A percentile compares a stretch with the other conserved stretches of the same genome.
phyloP scores from a whole-genome alignment of 2,329 filamentous ascomycete species.

The Apiospora phragmitis region DNA sequence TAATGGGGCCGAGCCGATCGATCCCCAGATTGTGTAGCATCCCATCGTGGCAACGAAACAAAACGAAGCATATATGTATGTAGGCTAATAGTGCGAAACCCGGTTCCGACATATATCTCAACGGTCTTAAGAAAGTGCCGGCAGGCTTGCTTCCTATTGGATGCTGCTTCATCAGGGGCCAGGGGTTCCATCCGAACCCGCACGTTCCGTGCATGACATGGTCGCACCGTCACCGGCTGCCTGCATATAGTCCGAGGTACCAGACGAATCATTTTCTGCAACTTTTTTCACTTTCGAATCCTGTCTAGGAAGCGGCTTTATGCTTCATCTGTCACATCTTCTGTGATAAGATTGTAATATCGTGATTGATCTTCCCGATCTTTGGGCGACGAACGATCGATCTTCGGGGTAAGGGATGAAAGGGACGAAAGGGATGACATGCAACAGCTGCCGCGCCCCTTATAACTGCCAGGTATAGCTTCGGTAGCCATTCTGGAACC shows the following conservation, averaged over 20 bases:
- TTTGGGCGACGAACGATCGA: not conserved
- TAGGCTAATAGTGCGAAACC: not conserved
- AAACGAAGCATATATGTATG: not conserved
- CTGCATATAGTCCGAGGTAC: not conserved
- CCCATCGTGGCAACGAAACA: not conserved
- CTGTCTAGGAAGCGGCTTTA: not conserved
- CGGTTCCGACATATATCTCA: not conserved
- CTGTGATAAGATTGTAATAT: not conserved
- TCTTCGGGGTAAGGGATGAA: not conserved
- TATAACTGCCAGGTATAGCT: not conserved
- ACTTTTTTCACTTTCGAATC: not conserved
- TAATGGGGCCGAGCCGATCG: not conserved
- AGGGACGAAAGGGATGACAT: not conserved
- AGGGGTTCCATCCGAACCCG: not conserved
- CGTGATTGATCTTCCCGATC: not conserved
- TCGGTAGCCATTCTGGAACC: not conserved
- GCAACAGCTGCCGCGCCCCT: not conserved
- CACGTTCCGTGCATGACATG: not conserved
- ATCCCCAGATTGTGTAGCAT: conserved; percentile 3
- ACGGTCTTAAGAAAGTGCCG: not conserved
- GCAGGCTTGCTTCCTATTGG: not conserved
- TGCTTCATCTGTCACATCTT: not conserved
- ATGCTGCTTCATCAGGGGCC: not conserved
- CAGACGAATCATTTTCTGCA: not conserved
- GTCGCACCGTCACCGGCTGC: not conserved